These are phyloP conservation scores for Blastocladiella emersonii DNA, from an alignment of 371 early-diverging fungal genomes.

Conservation along the genomic window DNA sequence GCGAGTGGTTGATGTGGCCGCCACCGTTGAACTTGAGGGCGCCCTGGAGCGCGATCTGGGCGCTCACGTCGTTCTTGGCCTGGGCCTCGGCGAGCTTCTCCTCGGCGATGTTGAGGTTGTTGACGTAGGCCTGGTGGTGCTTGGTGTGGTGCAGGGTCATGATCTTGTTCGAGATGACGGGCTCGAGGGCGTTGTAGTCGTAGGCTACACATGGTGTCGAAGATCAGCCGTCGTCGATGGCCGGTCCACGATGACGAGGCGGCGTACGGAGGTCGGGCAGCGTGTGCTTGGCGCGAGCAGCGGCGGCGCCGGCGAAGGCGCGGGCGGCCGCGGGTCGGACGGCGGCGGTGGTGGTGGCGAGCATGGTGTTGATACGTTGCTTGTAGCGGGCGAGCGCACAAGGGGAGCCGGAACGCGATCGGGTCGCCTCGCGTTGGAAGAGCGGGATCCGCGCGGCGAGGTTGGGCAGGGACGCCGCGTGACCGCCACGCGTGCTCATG, in stretches of 20 bases:
- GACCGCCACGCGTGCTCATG: no score
- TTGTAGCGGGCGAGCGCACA: no score
- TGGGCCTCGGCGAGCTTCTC: constrained; percentile 59
- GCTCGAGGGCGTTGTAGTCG: constrained; percentile 76
- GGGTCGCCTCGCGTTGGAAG: no score
- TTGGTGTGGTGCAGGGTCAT: constrained; percentile 92
- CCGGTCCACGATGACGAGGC: background rate
- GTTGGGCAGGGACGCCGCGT: no score
- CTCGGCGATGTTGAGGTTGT: constrained; percentile 43
- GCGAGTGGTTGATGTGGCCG: constrained; percentile 94
- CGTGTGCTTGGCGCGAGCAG: constrained; percentile 32
- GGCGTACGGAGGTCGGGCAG: constrained; percentile 25
- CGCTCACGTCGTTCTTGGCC: constrained; percentile 49
- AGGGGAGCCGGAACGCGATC: no score
- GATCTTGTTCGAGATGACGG: constrained; percentile 83
- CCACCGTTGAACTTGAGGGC: constrained; percentile 90
- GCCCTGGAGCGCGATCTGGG: constrained; percentile 60
- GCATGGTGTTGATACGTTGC: background rate
- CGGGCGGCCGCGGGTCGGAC: background rate
- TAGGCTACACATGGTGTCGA: constrained; percentile 11
- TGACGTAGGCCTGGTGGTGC: constrained; percentile 83
- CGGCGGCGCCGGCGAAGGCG: background rate
- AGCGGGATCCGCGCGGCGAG: no score
- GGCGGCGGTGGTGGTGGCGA: background rate
- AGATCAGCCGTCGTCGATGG: background rate